Evolutionary conservation across 148 eudicot genomes (phyloP), one percentile per base, ranked within the genome.

Genomic region (Rhododendron molle): DNA sequence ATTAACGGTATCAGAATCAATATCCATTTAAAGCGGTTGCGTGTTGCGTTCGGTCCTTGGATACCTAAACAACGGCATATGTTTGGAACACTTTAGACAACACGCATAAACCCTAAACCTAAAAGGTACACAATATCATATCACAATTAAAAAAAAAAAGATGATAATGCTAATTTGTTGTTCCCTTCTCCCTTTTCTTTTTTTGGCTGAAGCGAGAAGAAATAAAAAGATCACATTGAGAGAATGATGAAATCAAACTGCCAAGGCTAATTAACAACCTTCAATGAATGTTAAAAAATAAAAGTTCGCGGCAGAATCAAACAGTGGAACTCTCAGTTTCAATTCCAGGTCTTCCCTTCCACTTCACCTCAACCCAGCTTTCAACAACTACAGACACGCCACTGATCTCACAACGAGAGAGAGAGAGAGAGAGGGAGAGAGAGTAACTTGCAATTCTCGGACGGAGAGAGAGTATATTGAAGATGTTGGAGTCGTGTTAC

Each of bases 401-500:
- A 21, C 67, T 60, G 67, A 13, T 10, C 11, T 60, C 7, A 20
- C 21, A 1, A 3, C 1, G 6, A 21, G 76, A 2, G 62, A n/a
- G 43, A 58, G 62, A 74, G 50, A 73, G 23, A 76, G 65, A 40
- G 52, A 60, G 34, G 78, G 80, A 34, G 30, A n/a, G 30, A 28
- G 49, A 77, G 20, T 56, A 78, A 14, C 36, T 9, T 9, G 46
- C 38, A 26, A 74, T 34, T 36, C 34, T 14, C 11, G 8, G 5
- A 16, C 6, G 46, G 43, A 40, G 43, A 40, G 5, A 54, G 21
- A 23, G 32, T 43, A 3, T n/a, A 21, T 43, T 10, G n/a, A 67
- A 82, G 83, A 88, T 88, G 89, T 47, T 88, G 79, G 87, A 88
- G 85, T 72, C 80, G 26, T 88, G 87, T 74, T 81, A 52, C 18